Conservation (phyloP, 176 grass and related monocot species). For the Triticum aestivum region DNA sequence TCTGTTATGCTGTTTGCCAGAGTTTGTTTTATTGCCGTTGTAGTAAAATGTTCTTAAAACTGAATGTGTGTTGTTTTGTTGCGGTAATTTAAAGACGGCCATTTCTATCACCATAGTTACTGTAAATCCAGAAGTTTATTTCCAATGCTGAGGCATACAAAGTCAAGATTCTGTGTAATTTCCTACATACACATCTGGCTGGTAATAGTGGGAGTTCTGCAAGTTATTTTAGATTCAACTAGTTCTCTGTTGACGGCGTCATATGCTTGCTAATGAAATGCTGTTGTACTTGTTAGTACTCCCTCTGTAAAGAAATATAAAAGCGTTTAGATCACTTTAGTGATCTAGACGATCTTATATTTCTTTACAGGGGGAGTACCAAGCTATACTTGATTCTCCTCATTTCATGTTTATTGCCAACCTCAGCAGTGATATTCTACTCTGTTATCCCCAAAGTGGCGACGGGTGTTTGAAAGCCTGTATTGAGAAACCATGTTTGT, state of each 20-base stretch:
- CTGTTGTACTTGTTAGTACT: background rate
- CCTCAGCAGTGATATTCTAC: background rate
- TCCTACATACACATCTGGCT: background rate
- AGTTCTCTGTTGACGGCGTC: background rate
- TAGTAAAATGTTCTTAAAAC: background rate
- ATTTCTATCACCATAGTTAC: background rate
- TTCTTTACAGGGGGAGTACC: background rate
- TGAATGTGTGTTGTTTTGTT: background rate
- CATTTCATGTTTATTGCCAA: background rate
- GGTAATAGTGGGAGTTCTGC: background rate
- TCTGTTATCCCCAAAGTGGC: background rate
- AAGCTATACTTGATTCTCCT: background rate
- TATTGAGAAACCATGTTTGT: background rate
- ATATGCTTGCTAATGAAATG: background rate
- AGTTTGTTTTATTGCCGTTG: background rate
- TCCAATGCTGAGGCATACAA: background rate
- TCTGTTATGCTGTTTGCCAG: background rate
- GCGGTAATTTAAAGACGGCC: background rate
- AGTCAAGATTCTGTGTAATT: background rate
- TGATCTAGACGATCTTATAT: too few species aligned
- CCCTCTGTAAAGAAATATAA: too few species aligned
- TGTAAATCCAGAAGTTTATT: background rate
- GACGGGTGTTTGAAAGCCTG: background rate
- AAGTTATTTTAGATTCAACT: background rate
- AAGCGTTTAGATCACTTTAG: too few species aligned